phyloP scores from a whole-genome alignment of 305 asterid species.

The Coffea humblotiana region DNA sequence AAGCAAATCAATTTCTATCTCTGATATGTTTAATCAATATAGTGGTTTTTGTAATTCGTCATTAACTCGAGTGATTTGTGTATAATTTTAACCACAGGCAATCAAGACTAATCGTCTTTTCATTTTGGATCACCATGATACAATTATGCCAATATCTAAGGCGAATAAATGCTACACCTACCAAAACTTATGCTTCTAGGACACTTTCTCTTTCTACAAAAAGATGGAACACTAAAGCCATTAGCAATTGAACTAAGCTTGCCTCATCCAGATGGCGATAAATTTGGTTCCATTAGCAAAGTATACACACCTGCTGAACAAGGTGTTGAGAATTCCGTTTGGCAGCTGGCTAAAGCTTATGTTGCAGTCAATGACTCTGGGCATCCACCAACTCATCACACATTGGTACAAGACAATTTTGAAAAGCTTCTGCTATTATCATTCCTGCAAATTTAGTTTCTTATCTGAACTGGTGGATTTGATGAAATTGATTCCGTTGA shows the following conservation, averaged over 20 bases:
- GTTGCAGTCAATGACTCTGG: conserved; percentile 76
- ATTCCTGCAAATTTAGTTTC: background rate
- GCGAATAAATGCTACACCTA: conserved; percentile 52
- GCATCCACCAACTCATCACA: conserved; percentile 64
- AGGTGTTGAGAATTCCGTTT: conserved; percentile 54
- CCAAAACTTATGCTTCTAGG: conserved; percentile 73
- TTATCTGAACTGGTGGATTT: background rate
- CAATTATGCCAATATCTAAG: conserved; percentile 61
- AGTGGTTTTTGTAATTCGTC: background rate
- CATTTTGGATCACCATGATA: conserved; percentile 77
- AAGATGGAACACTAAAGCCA: conserved; percentile 70
- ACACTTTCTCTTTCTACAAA: conserved; percentile 67
- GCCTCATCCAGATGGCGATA: conserved; percentile 65
- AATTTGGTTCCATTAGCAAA: conserved; percentile 51
- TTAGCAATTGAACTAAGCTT: conserved; percentile 74
- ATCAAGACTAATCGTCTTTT: conserved; percentile 46
- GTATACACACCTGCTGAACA: conserved; percentile 65
- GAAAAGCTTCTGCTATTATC: background rate
- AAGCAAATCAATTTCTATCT: background rate
- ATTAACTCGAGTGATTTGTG: background rate
- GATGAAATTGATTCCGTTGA: background rate
- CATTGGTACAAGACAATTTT: conserved; percentile 56
- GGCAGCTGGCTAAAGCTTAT: conserved; percentile 87
- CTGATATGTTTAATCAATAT: background rate
- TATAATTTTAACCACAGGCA: conserved; percentile 42